These are phyloP conservation scores for Rugosomyces carneus DNA, from an alignment of 1,284 basidiomycete species.

Conservation along the genomic window DNA sequence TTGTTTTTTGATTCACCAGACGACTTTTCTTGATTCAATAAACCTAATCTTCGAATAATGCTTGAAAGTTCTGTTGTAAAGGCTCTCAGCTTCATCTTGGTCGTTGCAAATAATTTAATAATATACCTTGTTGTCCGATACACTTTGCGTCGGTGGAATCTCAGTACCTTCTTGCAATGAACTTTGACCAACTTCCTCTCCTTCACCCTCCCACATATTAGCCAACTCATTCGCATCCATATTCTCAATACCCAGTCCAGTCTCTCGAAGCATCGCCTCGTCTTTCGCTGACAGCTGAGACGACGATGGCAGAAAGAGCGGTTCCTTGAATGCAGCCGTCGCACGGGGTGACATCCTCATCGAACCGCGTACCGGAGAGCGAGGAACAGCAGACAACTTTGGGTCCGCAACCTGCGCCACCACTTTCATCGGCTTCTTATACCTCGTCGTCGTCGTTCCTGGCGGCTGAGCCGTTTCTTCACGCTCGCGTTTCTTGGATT, in stretches of 20 bases:
- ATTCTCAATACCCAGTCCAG: slow-evolving; percentile 57
- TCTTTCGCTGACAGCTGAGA: slow-evolving; percentile 57
- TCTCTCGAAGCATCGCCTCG: slow-evolving; percentile 43
- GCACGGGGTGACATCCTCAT: too few relatives aligned
- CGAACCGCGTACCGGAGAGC: slow-evolving; percentile 19
- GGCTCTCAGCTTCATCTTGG: not conserved
- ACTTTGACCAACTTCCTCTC: slow-evolving; percentile 59
- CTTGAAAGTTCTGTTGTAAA: slow-evolving; percentile 44
- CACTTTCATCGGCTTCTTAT: slow-evolving; percentile 54
- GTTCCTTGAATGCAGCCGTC: slow-evolving; percentile 36
- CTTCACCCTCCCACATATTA: slow-evolving; percentile 60
- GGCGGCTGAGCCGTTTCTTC: slow-evolving; percentile 28
- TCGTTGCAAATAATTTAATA: not conserved
- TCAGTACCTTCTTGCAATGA: slow-evolving; percentile 32
- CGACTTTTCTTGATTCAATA: too few relatives aligned
- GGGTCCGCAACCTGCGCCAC: slow-evolving; percentile 45
- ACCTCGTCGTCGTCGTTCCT: slow-evolving; percentile 29
- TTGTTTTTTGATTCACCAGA: slow-evolving; percentile 19
- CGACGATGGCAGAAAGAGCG: slow-evolving; percentile 58
- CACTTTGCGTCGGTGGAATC: slow-evolving; percentile 48
- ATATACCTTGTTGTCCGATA: slow-evolving; percentile 14
- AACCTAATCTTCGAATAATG: slow-evolving; percentile 65
- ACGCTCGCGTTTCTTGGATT: slow-evolving; percentile 37
- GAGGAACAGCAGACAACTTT: slow-evolving; percentile 18
- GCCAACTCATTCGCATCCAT: slow-evolving; percentile 60